Conservation (phyloP, 306 rosid species). For the Trifolium dubium region DNA sequence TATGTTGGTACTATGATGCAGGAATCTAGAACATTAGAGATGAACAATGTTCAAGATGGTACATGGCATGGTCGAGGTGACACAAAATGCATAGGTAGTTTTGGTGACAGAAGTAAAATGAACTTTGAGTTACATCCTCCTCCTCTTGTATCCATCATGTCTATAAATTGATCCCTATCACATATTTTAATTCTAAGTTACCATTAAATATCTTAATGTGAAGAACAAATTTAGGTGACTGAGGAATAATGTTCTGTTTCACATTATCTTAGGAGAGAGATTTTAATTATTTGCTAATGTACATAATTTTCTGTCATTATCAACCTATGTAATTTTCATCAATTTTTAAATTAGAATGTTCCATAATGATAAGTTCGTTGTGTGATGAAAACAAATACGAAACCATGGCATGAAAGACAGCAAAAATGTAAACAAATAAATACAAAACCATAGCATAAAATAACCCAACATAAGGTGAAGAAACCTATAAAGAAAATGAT, state of each 20-base stretch:
- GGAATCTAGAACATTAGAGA: slow-evolving; percentile 90
- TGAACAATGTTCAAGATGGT: slow-evolving; percentile 90
- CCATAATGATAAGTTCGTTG: neutral
- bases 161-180: neutral
- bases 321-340: neutral
- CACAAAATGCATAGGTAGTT: slow-evolving; percentile 67
- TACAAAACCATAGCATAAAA: too few species aligned
- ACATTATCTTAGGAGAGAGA: too few species aligned
- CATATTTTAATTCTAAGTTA: too few species aligned
- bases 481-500: neutral
- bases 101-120: slow-evolving; percentile 50
- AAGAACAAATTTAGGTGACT: neutral
- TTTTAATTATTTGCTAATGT: neutral
- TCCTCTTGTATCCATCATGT: slow-evolving; percentile 45
- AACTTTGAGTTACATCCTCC: slow-evolving; percentile 68
- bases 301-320: slow-evolving; percentile 31
- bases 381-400: neutral
- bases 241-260: too few species aligned
- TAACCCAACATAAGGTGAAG: neutral
- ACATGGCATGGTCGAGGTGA: slow-evolving; percentile 94
- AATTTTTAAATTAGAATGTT: neutral
- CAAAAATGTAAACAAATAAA: neutral
- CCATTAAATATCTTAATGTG: neutral
- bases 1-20: slow-evolving; percentile 39
- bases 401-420: neutral